Conservation (phyloP, 1,284 basidiomycete genomes). For the Sporisorium reilianum region DNA sequence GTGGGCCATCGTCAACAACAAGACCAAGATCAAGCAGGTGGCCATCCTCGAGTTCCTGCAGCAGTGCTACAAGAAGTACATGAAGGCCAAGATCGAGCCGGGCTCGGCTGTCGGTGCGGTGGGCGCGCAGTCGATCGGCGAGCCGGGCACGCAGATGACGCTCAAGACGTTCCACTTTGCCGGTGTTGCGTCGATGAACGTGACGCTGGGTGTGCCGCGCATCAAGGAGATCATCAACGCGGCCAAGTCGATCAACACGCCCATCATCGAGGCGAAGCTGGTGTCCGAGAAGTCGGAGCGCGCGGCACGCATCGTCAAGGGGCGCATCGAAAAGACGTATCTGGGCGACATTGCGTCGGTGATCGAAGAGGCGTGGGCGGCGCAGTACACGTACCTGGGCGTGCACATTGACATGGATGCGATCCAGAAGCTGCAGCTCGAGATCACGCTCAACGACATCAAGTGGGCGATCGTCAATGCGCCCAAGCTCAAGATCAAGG, state of each 20-base stretch:
- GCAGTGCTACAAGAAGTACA: constrained; percentile 81
- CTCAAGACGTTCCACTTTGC: constrained; percentile 99
- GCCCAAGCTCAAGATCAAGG: constrained; percentile 92
- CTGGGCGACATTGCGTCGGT: constrained; percentile 92
- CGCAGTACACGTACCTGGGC: constrained; percentile 90
- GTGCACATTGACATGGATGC: constrained; percentile 92
- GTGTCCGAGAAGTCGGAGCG: constrained; percentile 79
- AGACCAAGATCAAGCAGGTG: constrained; percentile 85
- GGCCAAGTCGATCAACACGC: constrained; percentile 94
- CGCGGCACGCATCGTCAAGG: constrained; percentile 97
- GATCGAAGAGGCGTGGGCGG: constrained; percentile 95
- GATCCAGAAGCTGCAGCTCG: constrained; percentile 91
- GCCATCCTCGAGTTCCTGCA: constrained; percentile 86
- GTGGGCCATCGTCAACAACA: constrained; percentile 82
- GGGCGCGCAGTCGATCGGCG: constrained; percentile 98
- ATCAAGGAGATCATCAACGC: constrained; percentile 99
- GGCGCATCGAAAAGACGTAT: constrained; percentile 92
- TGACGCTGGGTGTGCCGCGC: constrained; percentile 97
- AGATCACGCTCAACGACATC: constrained; percentile 91
- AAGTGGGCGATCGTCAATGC: constrained; percentile 89
- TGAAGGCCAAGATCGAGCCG: constrained; percentile 67
- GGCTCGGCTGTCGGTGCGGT: constrained; percentile 90
- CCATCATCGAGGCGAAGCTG: constrained; percentile 96
- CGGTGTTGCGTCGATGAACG: constrained; percentile 99
- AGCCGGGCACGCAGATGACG: constrained; percentile 99